Base-by-base conservation (phyloP, 1,284 basidiomycete species). In the Ceratobasidium sp. region DNA sequence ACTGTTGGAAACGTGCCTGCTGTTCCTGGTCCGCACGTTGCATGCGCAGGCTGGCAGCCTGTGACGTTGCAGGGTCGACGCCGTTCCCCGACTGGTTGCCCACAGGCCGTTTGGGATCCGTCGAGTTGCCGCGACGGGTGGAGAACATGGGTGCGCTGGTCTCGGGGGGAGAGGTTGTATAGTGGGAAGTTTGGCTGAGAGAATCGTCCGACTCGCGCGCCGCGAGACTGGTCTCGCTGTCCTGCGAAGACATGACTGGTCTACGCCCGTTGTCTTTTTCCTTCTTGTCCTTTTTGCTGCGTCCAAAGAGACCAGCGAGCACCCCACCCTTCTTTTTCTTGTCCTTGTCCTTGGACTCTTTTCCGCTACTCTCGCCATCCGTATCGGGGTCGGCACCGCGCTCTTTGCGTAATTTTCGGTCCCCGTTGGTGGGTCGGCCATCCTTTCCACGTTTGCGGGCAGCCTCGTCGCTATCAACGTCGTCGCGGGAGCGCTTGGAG, bases 11-110 rank as follows among this genome's bases (percentile, higher is more conserved):
- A 62, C 95, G 85, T n/a, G 90, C 91, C 82, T 95, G 95, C 77
- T 96, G 92, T 79, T 95, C 92, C 82, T 94, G 91, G 80, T 97
- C 96, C 76, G 90, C 89, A 83, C 96, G 93, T 78, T 95, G 93
- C 70, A 97, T 87, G 67, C 91, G 90, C 9, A 91, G 88, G 0
- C 80, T 51, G 29, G 67, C 49, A 51, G 74, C 56, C 44, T 76
- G 65, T 68, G 70, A 59, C 80, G 83, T 66, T 78, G 81, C 77
- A 82, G 82, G n/a, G 66, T 80, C 70, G 81, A 81, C 29, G 15
- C 19, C 15, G 46, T 59, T 40, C 51, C 29, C 49, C n/a, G 32
- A 56, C 76, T 78, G 66, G 43, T 46, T 56, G 76, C 54, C 37
- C 22, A 70, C 44, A 13, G 59, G 13, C 11, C 67, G 62, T 68